Conservation (phyloP, 805 yeast genomes). For the Wickerhamomyces bisporus region DNA sequence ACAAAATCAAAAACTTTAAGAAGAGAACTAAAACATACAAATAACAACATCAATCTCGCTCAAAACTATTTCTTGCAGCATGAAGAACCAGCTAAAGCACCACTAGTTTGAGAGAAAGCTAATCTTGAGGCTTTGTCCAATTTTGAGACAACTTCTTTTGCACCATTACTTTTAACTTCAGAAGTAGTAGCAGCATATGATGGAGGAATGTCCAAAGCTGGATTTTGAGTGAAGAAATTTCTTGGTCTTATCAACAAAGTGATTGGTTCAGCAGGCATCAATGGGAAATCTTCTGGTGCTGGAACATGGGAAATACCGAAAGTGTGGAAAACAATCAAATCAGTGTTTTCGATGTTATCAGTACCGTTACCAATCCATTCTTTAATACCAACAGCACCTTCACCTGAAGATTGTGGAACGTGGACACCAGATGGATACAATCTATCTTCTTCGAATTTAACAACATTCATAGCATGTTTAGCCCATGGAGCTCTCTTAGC, state of each 20-base stretch:
- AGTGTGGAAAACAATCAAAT: conserved; percentile 72
- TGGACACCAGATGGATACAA: conserved; percentile 78
- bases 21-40: background rate
- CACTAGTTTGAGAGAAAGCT: conserved; percentile 34
- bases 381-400: conserved; percentile 59
- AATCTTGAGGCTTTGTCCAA: conserved; percentile 46
- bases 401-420: conserved; percentile 72
- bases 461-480: conserved; percentile 56
- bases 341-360: conserved; percentile 58
- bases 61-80: conserved; percentile 21
- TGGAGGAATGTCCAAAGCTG: conserved; percentile 70
- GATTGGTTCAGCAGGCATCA: conserved; percentile 84
- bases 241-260: conserved; percentile 72
- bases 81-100: conserved; percentile 9
- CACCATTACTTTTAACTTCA: conserved; percentile 31
- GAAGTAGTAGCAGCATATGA: conserved; percentile 47
- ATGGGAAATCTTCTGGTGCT: conserved; percentile 85
- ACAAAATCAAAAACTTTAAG: background rate
- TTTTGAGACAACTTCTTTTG: conserved; percentile 35
- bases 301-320: conserved; percentile 86
- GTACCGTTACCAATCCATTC: conserved; percentile 63
- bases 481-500: conserved; percentile 85
- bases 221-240: conserved; percentile 73
- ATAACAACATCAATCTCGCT: background rate
- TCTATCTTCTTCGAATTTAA: conserved; percentile 69